These are phyloP conservation scores for Aspergillus heteromorphus DNA, from an alignment of 495 filamentous ascomycete species.

Conservation along the genomic window DNA sequence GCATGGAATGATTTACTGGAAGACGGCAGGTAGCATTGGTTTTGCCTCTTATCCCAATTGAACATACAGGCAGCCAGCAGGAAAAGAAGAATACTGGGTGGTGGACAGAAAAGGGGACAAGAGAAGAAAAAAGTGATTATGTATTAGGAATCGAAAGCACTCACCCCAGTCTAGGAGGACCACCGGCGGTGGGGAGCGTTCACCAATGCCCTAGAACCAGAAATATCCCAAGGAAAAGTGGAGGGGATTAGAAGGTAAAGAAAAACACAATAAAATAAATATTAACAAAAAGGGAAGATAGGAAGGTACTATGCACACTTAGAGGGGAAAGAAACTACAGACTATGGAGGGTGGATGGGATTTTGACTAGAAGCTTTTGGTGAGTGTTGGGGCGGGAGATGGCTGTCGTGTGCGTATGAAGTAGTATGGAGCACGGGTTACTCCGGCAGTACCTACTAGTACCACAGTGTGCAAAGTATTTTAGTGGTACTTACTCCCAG, in stretches of 20 bases:
- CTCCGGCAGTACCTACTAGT: neutral
- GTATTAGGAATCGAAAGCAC: slow-evolving; percentile 2
- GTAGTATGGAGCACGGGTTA: slow-evolving; percentile 3
- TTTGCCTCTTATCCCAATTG: neutral
- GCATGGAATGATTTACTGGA: neutral
- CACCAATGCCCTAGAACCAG: slow-evolving; percentile 4
- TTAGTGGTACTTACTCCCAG: neutral
- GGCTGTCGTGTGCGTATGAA: slow-evolving; percentile 1
- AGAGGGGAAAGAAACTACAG: neutral
- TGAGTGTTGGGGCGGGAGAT: slow-evolving; percentile 18
- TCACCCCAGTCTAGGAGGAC: slow-evolving; percentile 12
- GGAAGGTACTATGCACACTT: neutral
- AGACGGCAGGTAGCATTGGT: neutral
- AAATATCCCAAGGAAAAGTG: slow-evolving; percentile 5
- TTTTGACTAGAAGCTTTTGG: slow-evolving; percentile 13
- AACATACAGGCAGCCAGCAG: neutral
- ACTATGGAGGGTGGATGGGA: neutral
- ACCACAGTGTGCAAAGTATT: neutral
- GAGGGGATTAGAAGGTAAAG: neutral
- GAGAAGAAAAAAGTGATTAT: neutral
- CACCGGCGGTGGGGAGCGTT: slow-evolving; percentile 12
- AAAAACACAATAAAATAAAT: slow-evolving; percentile 8
- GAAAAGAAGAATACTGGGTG: neutral
- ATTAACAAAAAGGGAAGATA: neutral
- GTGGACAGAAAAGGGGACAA: neutral